These are phyloP conservation scores for Rhodomyrtus psidioides DNA, from an alignment of 441 rosid species.

Conservation along the genomic window DNA sequence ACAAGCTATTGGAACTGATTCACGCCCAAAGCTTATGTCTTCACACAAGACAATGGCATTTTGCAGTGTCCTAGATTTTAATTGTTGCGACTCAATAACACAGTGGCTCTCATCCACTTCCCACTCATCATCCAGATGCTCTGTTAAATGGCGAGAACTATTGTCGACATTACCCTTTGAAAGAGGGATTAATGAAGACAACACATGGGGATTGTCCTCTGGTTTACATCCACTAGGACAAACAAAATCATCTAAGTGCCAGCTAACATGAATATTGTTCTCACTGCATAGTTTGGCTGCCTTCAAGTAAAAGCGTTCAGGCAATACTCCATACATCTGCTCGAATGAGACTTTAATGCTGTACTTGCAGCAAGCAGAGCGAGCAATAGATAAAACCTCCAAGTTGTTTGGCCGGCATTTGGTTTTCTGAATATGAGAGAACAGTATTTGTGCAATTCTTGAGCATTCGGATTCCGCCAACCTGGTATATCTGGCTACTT, in stretches of 20 bases:
- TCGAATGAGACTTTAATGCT: conserved; percentile 75
- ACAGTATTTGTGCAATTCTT: conserved; percentile 61
- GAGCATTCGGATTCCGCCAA: conserved; percentile 64
- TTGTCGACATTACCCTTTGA: conserved; percentile 20
- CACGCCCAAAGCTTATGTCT: conserved; percentile 91
- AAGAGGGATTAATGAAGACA: conserved; percentile 35
- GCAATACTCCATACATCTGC: conserved; percentile 64
- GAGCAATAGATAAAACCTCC: conserved; percentile 77
- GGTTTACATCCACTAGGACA: conserved; percentile 84
- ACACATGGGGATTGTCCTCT: conserved; percentile 28
- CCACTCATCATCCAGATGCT: conserved; percentile 31
- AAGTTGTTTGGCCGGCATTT: conserved; percentile 84
- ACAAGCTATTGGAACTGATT: conserved; percentile 63
- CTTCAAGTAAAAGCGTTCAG: conserved; percentile 72
- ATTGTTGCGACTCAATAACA: conserved; percentile 53
- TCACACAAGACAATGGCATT: conserved; percentile 49
- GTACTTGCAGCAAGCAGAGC: conserved; percentile 79
- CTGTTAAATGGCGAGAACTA: conserved; percentile 17
- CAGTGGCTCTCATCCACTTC: conserved; percentile 87
- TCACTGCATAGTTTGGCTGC: conserved; percentile 98
- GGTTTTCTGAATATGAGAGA: conserved; percentile 63
- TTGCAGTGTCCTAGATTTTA: conserved; percentile 35
- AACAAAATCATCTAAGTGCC: conserved; percentile 79
- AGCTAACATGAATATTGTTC: conserved; percentile 65
- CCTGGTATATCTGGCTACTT: conserved; percentile 34